These are phyloP conservation scores for Kwoniella heveanensis DNA, from an alignment of 768 basidiomycete species.

Conservation along the genomic window DNA sequence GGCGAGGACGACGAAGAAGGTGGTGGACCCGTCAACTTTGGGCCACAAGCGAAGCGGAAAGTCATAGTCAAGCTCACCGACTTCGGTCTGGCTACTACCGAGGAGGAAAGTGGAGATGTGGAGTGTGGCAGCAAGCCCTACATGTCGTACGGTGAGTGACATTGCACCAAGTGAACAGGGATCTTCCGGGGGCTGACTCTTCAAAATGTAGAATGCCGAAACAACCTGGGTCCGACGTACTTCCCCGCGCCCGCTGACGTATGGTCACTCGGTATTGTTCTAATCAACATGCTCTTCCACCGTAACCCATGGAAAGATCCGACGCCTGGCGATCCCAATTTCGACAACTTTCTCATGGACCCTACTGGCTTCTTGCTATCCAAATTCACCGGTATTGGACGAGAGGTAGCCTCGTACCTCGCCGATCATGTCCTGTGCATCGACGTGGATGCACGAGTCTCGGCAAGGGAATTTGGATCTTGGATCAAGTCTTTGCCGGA, in stretches of 20 bases:
- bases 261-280: conserved; percentile 97
- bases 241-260: conserved; percentile 93
- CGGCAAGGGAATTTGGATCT: conserved; percentile 77
- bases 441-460: conserved; percentile 68
- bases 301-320: conserved; percentile 98
- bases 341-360: conserved; percentile 74
- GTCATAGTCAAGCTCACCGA: conserved; percentile 96
- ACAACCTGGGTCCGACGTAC: conserved; percentile 94
- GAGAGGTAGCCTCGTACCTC: conserved; percentile 80
- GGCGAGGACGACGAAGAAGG: conserved; percentile 53
- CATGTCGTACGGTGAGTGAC: conserved; percentile 86
- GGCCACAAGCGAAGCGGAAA: conserved; percentile 65
- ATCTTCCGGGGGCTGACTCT: too few relatives aligned
- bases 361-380: conserved; percentile 84
- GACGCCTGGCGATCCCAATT: conserved; percentile 72
- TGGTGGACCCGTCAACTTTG: conserved; percentile 59
- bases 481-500: conserved; percentile 84
- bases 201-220: conserved; percentile 95
- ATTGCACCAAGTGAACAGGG: not conserved
- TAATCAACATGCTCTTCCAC: conserved; percentile 99
- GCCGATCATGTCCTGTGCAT: conserved; percentile 80
- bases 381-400: conserved; percentile 70
- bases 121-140: conserved; percentile 98
- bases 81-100: conserved; percentile 91
- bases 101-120: conserved; percentile 87